Evolutionary conservation across 805 yeast genomes (phyloP), one percentile per base, ranked within the genome.

Genomic region (Suhomyces sp.): DNA sequence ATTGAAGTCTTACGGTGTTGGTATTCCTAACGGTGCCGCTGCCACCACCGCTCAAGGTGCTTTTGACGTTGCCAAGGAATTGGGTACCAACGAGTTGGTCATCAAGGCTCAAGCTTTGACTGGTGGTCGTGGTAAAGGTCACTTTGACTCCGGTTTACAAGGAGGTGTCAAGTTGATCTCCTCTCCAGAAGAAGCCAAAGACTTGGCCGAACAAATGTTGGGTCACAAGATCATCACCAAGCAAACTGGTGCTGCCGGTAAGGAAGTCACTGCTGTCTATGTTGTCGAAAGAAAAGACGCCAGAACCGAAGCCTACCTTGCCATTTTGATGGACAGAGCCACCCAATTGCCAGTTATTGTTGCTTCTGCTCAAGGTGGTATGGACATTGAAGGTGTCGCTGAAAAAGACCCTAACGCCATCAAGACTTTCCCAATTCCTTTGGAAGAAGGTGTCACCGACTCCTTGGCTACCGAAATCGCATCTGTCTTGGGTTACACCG

Each of bases 41-140:
- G 96, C 98, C 59, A 81, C 85, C 63, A 87, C 97, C 47, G 85
- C 97, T 47, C 87, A 87, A 65, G 96, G 87, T 58, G 98, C 98
- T 43, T 88, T 71, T 70, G 79, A 85, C 53, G 84, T 86, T 49
- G 98, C 98, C 61, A 81, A 85, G 75, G 74, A 78, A 52, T 80
- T 94, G 66, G 80, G 81, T 61, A 80, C 88, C 59, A 84, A 85
- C 65, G 96, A 88, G 64, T 78, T 94, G 73, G 99, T 94, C 57
- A 81, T 94, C 72, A 94, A 94, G 80, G 99, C 99, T 56, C 99
- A 94, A 78, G 97, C 97, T 46, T 82, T 94, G 66, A 92, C 99
- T 53, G 99, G 99, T 77, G 99, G 99, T 68, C 86, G 99, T 77
- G 99, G 99, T 76, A 94, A 94, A 75, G 99, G 99, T 58, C 92